phyloP scores from a whole-genome alignment of 2,329 filamentous ascomycete species.

The Chaetomiaceae sp. region DNA sequence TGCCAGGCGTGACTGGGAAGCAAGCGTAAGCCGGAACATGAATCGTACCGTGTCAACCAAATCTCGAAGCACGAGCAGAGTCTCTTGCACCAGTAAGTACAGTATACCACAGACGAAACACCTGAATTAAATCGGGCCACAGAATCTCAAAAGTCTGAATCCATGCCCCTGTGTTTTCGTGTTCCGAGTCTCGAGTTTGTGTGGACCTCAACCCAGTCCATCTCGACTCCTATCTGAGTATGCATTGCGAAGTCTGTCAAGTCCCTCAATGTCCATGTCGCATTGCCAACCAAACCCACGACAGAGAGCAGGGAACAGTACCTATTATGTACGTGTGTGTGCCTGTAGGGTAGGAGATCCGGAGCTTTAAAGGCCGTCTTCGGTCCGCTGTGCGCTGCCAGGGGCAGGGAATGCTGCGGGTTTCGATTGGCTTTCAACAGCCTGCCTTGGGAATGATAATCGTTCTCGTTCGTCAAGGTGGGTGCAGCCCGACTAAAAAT shows the following conservation, averaged over 20 bases:
- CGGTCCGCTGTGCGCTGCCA: not conserved
- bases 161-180: too few species aligned
- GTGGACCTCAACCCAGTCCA: too few species aligned
- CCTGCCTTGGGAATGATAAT: not conserved
- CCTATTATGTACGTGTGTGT: too few species aligned
- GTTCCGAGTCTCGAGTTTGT: too few species aligned
- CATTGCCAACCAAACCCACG: not conserved
- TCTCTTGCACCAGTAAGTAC: too few species aligned
- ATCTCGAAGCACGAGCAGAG: not conserved
- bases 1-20: too few species aligned
- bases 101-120: too few species aligned
- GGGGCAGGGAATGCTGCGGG: not conserved
- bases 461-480: not conserved
- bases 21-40: conserved; percentile 3
- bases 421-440: not conserved
- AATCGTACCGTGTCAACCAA: not conserved
- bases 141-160: too few species aligned
- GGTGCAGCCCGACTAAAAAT: conserved; percentile 11
- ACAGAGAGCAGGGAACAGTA: not conserved
- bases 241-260: not conserved
- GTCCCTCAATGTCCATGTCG: not conserved
- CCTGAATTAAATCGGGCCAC: too few species aligned
- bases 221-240: too few species aligned
- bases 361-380: not conserved
- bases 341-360: too few species aligned